Base-by-base conservation (phyloP, 352 stramenopile genomes). In the Phytopythium ostracodes region DNA sequence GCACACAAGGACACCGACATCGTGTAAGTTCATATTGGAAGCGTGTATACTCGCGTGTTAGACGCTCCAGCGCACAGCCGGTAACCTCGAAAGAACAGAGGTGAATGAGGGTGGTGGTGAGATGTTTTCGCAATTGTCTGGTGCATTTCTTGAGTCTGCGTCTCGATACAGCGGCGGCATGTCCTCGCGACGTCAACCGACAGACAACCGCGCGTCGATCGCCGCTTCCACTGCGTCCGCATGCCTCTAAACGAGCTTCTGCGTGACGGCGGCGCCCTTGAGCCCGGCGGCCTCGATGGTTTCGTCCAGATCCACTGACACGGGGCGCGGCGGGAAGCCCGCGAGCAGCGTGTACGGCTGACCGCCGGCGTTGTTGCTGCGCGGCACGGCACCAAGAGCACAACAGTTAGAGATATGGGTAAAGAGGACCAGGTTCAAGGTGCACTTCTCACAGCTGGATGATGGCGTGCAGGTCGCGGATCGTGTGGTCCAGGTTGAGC, bases 251-350 rank as follows among this genome's bases (percentile, higher is more conserved):
- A 87, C 87, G 65, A 96, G 81, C 72, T 98, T 98, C 70, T 98
- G 81, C 18, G 89, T 97, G 56, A 98, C 76, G 53, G 92, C 83
- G 11, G 92, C 89, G 29, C 90, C 91, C 69, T 96, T 96, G 36
- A 98, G 81, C 25, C 93, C 93, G 2, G 93, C 93, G 22, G 79
- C 79, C 33, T 98, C 87, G 55, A 99, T 84, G 9, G 90, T 98
- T 63, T 83, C 74, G 20, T 78, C 73, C 61, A 96, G 73, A 67
- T 98, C 81, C 25, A 69, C 79, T 18, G 88, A 81, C 59, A 99
- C 77, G 2, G 88, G 84, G 27, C 84, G 85, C 0, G 96, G 96
- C 11, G 94, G 96, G 72, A 96, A 99, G 4, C 96, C 96, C 15
- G 87, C 79, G 33, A 98, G 76, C 31, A 99, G 76, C 29, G 91